Evolutionary conservation across 2,329 filamentous ascomycete species (phyloP), one percentile per base, ranked within the genome.

Genomic region (Aurifilum marmelostoma): DNA sequence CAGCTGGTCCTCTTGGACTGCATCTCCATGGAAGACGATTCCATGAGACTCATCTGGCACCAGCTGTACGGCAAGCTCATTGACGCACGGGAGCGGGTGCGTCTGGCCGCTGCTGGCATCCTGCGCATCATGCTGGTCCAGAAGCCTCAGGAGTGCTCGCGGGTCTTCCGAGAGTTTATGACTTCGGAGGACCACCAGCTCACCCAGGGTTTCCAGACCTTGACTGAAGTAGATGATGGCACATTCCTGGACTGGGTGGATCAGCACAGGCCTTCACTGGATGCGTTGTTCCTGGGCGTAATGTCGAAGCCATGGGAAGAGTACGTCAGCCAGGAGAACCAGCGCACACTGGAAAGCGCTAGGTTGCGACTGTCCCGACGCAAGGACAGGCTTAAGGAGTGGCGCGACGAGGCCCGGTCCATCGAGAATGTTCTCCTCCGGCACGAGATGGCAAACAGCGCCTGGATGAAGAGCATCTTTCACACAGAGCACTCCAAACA

Each of bases 391-490:
- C 84, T 99, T 6, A 92, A 88, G 76, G 85, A 89, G 69, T 97
- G 94, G 95, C 88, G 92, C 56, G 79, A 84, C 2, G 91, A 95
- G 72, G 89, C 90, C 64, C 79, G 88, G 5, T 85, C 86, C 29
- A 86, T 86, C 12, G 92, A 97, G 24, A 92, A 91, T 72, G 84
- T 91, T 21, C 86, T 94, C 69, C 84, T 91, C 66, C 89, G 89
- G n/a, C 95, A 98, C 75, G 93, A 97, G 75, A 89, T 92, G 73
- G 92, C 93, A 0, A 95, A 96, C 67, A 91, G 88, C 54, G 91
- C 95, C 69, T 99, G 95, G 96, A 92, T 95, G 83, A 93, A 94
- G 74, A 98, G 97, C 75, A 97, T 99, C 54, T 96, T 95, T 78
- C 90, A 91, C 63, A 93, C 95, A 0, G 96, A 99, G 77, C 91